phyloP scores from a whole-genome alignment of 2,329 filamentous ascomycete genomes.

The Xylaria sp. region DNA sequence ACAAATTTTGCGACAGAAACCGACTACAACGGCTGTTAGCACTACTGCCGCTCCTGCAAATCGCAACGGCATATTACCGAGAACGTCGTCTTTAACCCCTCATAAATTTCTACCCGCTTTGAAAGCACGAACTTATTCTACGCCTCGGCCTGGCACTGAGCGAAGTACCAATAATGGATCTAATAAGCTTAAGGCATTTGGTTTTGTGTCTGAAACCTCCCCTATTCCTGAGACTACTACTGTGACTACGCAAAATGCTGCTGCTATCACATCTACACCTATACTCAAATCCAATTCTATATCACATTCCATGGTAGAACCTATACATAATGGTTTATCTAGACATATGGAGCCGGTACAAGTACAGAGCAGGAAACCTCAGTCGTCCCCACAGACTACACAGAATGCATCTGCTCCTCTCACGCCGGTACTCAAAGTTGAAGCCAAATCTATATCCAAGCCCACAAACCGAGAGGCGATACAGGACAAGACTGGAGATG shows the following conservation, averaged over 20 bases:
- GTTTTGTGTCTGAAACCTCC: conserved; percentile 6
- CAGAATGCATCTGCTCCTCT: neutral
- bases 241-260: neutral
- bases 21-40: neutral
- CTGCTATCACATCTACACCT: neutral
- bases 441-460: neutral
- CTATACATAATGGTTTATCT: neutral
- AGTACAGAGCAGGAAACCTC: neutral
- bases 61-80: neutral
- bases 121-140: conserved; percentile 11
- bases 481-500: neutral
- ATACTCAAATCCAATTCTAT: neutral
- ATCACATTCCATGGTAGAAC: neutral
- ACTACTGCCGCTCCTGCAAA: neutral
- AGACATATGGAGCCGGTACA: neutral
- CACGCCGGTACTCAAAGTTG: neutral
- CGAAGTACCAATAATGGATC: neutral
- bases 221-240: neutral
- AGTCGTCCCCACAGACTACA: neutral
- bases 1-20: neutral
- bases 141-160: neutral
- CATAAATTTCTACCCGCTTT: neutral
- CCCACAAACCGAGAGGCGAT: neutral
- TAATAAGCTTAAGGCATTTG: conserved; percentile 21
- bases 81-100: neutral